phyloP scores from a whole-genome alignment of 2,329 filamentous ascomycete species.

The Cordyceps farinosa region DNA sequence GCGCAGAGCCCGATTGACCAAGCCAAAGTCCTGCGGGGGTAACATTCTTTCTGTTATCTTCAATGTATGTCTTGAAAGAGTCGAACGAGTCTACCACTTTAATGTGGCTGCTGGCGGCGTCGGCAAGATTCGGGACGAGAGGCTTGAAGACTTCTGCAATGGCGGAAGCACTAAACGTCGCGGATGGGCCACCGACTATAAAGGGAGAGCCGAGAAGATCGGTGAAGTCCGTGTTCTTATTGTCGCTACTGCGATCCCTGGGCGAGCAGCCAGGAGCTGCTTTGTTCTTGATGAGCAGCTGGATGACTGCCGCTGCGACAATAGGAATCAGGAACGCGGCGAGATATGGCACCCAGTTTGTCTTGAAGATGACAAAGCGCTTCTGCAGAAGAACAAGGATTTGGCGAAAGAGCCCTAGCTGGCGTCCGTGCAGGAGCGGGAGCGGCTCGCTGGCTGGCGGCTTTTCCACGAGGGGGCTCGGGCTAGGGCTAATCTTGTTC shows the following conservation, averaged over 20 bases:
- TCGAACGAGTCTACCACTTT: slow-evolving; percentile 46
- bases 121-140: slow-evolving; percentile 20
- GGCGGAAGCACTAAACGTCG: slow-evolving; percentile 18
- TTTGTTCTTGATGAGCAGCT: slow-evolving; percentile 63
- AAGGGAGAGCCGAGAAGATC: slow-evolving; percentile 22
- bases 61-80: slow-evolving; percentile 64
- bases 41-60: slow-evolving; percentile 59
- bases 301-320: slow-evolving; percentile 69
- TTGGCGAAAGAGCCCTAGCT: slow-evolving; percentile 57
- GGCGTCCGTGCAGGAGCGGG: slow-evolving; percentile 53
- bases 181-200: slow-evolving; percentile 26
- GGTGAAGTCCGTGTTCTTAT: slow-evolving; percentile 20
- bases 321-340: slow-evolving; percentile 73
- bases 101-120: slow-evolving; percentile 17
- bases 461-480: slow-evolving; percentile 8
- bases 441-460: neutral
- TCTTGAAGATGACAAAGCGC: slow-evolving; percentile 57
- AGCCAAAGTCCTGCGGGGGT: slow-evolving; percentile 77
- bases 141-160: slow-evolving; percentile 19
- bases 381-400: slow-evolving; percentile 62
- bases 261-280: slow-evolving; percentile 44
- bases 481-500: neutral
- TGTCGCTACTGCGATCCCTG: slow-evolving; percentile 17
- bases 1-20: slow-evolving; percentile 50
- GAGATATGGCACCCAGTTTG: slow-evolving; percentile 59